A percentile compares a stretch with the other conserved stretches of the same genome.
These are phyloP conservation scores for Tranzscheliella williamsii DNA, from an alignment of 1,284 basidiomycete genomes.

Conservation along the genomic window DNA sequence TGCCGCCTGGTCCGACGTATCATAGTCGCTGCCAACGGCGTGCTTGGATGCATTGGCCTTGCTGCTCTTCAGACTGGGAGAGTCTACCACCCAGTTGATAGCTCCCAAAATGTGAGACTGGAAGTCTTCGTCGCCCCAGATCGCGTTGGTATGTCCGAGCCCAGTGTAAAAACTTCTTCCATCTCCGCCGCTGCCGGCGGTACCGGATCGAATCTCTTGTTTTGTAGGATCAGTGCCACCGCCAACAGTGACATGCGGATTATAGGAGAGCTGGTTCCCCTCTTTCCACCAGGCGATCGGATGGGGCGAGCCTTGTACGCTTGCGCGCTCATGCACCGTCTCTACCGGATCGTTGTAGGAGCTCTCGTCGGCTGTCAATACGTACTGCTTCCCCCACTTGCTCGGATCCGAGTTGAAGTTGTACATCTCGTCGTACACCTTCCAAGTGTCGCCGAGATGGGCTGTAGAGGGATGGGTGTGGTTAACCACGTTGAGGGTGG, in stretches of 20 bases:
- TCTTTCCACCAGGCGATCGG: slow-evolving; percentile 55
- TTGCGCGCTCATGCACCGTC: slow-evolving; percentile 15
- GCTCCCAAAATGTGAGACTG: slow-evolving; percentile 45
- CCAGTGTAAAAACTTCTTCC: slow-evolving; percentile 48
- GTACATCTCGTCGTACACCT: slow-evolving; percentile 50
- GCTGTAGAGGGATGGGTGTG: slow-evolving; percentile 36
- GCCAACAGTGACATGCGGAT: slow-evolving; percentile 30
- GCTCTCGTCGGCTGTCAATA: slow-evolving; percentile 39
- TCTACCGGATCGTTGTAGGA: slow-evolving; percentile 39
- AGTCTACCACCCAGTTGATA: slow-evolving; percentile 43
- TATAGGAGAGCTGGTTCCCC: slow-evolving; percentile 34
- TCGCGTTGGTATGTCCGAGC: slow-evolving; percentile 41
- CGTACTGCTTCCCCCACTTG: slow-evolving; percentile 33
- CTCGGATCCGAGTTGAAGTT: slow-evolving; percentile 44
- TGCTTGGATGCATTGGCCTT: slow-evolving; percentile 6
- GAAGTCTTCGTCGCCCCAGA: slow-evolving; percentile 39
- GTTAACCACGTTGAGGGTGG: slow-evolving; percentile 36
- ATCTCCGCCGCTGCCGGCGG: slow-evolving; percentile 32
- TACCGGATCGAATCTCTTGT: slow-evolving; percentile 26
- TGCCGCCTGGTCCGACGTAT: neutral
- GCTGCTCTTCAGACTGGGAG: slow-evolving; percentile 24
- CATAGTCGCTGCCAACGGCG: slow-evolving; percentile 21
- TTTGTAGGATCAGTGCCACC: slow-evolving; percentile 43
- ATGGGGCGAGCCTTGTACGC: slow-evolving; percentile 36
- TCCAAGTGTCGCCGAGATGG: slow-evolving; percentile 40